Evolutionary conservation across 371 early-diverging fungal species (phyloP).

Genomic region (Capniomyces stellatus): DNA sequence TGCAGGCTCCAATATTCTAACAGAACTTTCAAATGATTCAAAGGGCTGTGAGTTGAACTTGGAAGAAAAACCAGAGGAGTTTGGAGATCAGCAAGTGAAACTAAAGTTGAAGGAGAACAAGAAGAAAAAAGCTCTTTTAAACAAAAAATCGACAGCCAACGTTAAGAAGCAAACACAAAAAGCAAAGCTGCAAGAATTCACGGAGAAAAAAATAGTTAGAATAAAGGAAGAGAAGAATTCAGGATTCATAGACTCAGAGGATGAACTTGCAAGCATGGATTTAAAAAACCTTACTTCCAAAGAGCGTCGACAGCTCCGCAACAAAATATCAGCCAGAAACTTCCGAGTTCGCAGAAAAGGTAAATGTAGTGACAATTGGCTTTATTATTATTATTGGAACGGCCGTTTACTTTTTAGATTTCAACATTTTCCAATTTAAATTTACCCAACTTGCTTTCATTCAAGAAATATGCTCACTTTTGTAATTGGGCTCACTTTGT

Average conservation of each 20-base stretch:
- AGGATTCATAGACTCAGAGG: background rate
- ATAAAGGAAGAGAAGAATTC: conserved; percentile 2
- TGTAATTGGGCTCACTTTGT: background rate
- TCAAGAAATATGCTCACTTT: background rate
- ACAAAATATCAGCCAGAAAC: conserved; percentile 76
- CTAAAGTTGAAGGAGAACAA: conserved; percentile 4
- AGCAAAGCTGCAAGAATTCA: conserved; percentile 1
- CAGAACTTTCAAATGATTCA: no score
- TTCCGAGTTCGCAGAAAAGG: conserved; percentile 72
- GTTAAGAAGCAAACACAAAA: conserved; percentile 2
- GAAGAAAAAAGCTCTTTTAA: conserved; percentile 2
- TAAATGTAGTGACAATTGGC: background rate
- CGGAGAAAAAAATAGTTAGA: background rate
- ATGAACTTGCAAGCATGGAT: background rate
- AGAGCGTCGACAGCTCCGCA: conserved; percentile 68
- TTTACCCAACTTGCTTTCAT: no score
- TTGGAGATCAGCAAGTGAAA: no score
- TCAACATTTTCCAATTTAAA: no score
- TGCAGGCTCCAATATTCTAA: no score
- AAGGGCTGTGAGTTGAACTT: no score
- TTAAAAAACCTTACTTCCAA: conserved; percentile 46
- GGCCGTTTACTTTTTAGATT: background rate
- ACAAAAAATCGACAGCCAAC: conserved; percentile 1
- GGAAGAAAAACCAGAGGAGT: no score
- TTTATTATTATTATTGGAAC: background rate